phyloP scores from a whole-genome alignment of 768 basidiomycete genomes.

The Asterophora lycoperdoides region DNA sequence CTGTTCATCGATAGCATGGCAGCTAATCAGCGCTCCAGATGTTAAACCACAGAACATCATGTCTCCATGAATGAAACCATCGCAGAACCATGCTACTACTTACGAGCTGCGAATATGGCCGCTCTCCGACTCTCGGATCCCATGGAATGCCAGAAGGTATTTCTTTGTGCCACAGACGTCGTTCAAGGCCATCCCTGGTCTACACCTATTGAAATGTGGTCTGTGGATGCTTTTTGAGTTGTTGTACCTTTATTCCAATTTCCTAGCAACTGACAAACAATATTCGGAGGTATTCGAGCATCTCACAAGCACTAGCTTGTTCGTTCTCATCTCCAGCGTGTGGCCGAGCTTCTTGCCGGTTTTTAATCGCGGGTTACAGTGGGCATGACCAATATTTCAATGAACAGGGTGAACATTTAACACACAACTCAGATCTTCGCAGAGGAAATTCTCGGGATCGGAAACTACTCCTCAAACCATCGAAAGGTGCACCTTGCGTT shows the following conservation, averaged over 20 bases:
- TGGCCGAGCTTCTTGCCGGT: constrained; percentile 16
- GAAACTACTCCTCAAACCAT: not conserved
- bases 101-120: no score
- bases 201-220: constrained; percentile 24
- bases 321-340: constrained; percentile 13
- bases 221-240: constrained; percentile 23
- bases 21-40: no score
- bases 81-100: no score
- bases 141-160: constrained; percentile 12
- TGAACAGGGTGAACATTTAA: constrained; percentile 9
- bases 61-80: no score
- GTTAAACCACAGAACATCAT: no score
- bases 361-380: constrained; percentile 17
- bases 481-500: no score
- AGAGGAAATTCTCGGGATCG: constrained; percentile 4
- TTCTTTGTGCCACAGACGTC: constrained; percentile 14
- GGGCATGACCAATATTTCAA: constrained; percentile 13
- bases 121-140: no score
- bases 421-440: not conserved
- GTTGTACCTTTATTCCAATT: not conserved
- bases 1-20: not conserved
- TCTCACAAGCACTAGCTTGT: not conserved
- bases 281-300: constrained; percentile 11
- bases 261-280: not conserved
- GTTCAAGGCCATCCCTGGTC: constrained; percentile 16